Conservation (phyloP, 495 filamentous ascomycete genomes). For the Aspergillus ellipticus region DNA sequence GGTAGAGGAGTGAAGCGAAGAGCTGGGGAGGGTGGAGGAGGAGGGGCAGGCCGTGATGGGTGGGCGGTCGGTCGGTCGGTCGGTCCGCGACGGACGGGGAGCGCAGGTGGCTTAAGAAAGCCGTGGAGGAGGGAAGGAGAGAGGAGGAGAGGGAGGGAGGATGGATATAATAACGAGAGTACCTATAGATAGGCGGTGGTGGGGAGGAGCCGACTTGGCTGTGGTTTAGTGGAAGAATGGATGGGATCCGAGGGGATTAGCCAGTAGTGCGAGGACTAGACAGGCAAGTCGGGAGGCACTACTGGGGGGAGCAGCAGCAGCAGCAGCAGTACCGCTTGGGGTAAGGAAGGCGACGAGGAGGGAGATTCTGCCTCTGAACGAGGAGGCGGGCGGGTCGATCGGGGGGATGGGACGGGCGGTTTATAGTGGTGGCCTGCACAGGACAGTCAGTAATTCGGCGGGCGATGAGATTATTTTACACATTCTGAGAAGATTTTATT, state of each 20-base stretch:
- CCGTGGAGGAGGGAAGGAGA: not conserved
- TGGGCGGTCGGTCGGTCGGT: not conserved
- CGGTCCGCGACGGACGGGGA: not conserved
- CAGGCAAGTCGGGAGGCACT: not conserved
- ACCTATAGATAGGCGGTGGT: conserved; percentile 9
- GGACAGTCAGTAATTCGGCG: not conserved
- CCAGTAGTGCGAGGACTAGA: no score
- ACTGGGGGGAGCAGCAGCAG: no score
- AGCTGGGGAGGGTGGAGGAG: not conserved
- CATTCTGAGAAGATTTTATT: no score
- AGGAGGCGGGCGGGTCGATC: not conserved
- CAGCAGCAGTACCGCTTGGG: no score
- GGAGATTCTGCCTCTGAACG: not conserved
- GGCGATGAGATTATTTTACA: not conserved
- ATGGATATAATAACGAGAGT: not conserved
- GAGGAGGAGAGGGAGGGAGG: not conserved
- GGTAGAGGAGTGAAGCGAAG: not conserved
- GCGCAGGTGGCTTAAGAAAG: not conserved
- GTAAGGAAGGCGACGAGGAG: not conserved
- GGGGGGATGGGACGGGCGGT: conserved; percentile 4
- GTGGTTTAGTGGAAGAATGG: conserved; percentile 1
- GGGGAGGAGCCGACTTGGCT: conserved; percentile 13
- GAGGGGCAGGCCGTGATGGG: not conserved
- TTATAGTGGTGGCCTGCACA: not conserved
- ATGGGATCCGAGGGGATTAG: not conserved